phyloP scores from a whole-genome alignment of 2,329 filamentous ascomycete species.

The Paramyrothecium sp. region DNA sequence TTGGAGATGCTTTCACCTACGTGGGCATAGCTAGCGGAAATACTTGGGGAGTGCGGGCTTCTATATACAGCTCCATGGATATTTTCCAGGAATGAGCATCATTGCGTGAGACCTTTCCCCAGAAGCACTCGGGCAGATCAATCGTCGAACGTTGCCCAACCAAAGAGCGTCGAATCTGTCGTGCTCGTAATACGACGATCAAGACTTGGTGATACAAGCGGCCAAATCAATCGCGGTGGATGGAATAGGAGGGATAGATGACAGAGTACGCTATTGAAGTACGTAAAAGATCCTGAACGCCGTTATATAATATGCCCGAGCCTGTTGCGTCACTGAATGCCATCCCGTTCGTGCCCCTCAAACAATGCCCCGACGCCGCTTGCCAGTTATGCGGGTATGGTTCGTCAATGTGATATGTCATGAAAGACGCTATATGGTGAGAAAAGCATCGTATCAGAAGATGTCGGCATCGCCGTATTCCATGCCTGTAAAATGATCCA shows the following conservation, averaged over 20 bases:
- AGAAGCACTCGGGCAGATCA: too few relatives aligned
- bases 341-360: not conserved
- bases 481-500: slow-evolving; percentile 37
- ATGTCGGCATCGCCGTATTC: slow-evolving; percentile 33
- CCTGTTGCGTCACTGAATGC: not conserved
- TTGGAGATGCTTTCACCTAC: slow-evolving; percentile 65
- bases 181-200: too few relatives aligned
- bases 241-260: too few relatives aligned
- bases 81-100: slow-evolving; percentile 20
- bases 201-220: too few relatives aligned
- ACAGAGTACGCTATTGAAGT: not conserved
- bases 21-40: slow-evolving; percentile 62
- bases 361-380: not conserved
- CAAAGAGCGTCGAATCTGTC: too few relatives aligned
- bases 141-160: too few relatives aligned
- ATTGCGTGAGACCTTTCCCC: too few relatives aligned
- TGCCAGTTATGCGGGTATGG: not conserved
- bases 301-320: not conserved
- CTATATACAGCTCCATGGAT: slow-evolving; percentile 50
- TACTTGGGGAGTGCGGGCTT: slow-evolving; percentile 59
- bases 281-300: not conserved
- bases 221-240: too few relatives aligned
- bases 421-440: not conserved
- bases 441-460: slow-evolving; percentile 1
- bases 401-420: not conserved